Base-by-base conservation (phyloP, 805 yeast genomes). In the Saccharomycopsis fodiens region DNA sequence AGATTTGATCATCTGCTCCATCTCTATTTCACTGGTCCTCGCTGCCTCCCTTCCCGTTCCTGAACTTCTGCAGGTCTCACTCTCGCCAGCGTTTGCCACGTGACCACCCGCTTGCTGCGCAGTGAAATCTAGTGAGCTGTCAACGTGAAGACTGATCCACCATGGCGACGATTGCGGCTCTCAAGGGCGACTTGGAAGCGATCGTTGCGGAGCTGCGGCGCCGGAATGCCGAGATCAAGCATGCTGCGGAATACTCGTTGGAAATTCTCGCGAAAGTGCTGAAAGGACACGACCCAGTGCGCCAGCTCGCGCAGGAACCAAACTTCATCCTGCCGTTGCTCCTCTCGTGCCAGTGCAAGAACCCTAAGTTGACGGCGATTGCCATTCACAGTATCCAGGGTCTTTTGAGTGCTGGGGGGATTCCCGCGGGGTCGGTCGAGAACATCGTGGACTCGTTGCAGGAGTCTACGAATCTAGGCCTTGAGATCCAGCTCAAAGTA, bases 401-500 rank as follows among this genome's bases (percentile, higher is more conserved):
- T 15, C 63, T 91, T 43, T 74, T 85, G 4, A 61, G 72, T 16
- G 56, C 68, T n/a, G 61, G 65, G 6, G 71, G 79, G 2, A 64
- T 91, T 8, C 79, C 89, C 0, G 63, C 67, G 0, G 63, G 67
- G 2, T 69, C 76, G 38, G 56, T 81, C 16, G 69, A 69, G 16
- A 72, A 72, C 4, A 69, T 91, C 4, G 63, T 91, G 17, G 82
- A 77, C 34, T 79, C 88, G 0, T 68, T 87, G 29, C 68, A 72
- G 27, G 89, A 85, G 47, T 85, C 94, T 0, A 76, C 91, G 0
- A 79, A 79, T 55, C 66, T 84, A 12, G 84, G 93, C 0, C 70
- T 77, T 21, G 97, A 89, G 35, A 82, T 86, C 39, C 97, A 91
- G 61, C 70, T 93, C 51, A 85, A 88, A 57, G 80, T 88, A 10